phyloP scores from a whole-genome alignment of 2,329 filamentous ascomycete species.

The Scedosporium minutisporum region DNA sequence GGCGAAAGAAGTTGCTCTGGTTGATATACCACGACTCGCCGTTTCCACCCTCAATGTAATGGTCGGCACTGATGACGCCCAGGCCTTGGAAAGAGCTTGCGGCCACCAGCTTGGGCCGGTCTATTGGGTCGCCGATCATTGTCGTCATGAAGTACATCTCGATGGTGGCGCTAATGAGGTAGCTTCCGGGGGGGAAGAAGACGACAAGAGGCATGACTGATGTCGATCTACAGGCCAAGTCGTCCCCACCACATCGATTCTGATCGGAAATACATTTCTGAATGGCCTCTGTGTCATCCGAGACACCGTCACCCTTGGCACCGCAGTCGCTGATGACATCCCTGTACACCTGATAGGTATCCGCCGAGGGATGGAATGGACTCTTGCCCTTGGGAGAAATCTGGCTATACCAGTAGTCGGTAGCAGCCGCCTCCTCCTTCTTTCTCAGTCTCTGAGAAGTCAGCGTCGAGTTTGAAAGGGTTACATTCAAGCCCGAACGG shows the following conservation, averaged over 20 bases:
- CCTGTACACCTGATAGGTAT: neutral
- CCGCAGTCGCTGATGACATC: slow-evolving; percentile 20
- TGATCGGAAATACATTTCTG: slow-evolving; percentile 30
- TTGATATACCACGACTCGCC: slow-evolving; percentile 24
- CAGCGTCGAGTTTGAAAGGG: neutral
- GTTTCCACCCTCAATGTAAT: slow-evolving; percentile 14
- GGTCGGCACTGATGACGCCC: slow-evolving; percentile 43
- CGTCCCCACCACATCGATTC: slow-evolving; percentile 19
- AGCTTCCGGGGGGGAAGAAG: slow-evolving; percentile 36
- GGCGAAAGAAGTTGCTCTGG: slow-evolving; percentile 53
- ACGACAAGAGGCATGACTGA: slow-evolving; percentile 15
- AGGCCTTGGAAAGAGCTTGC: slow-evolving; percentile 41
- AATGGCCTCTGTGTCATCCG: slow-evolving; percentile 48
- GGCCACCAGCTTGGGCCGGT: slow-evolving; percentile 44
- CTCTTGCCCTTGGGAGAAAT: neutral
- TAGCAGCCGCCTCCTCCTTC: neutral
- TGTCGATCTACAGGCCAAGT: slow-evolving; percentile 19
- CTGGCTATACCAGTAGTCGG: neutral
- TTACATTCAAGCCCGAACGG: neutral
- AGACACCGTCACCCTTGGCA: slow-evolving; percentile 19
- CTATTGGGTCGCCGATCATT: slow-evolving; percentile 40
- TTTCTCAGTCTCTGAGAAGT: neutral
- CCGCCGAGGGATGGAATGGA: neutral
- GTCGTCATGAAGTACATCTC: slow-evolving; percentile 56
- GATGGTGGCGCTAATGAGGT: slow-evolving; percentile 46